phyloP scores from a whole-genome alignment of 2,329 filamentous ascomycete genomes.

The Cladosporium austrohemisphaericum region DNA sequence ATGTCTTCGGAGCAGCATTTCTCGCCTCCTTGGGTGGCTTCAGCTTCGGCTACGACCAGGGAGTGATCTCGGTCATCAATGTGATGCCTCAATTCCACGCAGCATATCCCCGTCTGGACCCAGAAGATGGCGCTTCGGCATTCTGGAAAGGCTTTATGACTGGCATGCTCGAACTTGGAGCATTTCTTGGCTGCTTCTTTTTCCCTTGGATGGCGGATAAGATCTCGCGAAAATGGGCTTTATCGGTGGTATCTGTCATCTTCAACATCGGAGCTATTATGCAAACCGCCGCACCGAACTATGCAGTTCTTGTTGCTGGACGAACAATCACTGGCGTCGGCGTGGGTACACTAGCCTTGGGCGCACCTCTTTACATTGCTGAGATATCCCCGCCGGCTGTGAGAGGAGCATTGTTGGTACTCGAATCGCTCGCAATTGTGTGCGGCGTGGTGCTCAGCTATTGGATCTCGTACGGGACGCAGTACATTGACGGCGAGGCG shows the following conservation, averaged over 20 bases:
- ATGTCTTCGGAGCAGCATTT: slow-evolving; percentile 22
- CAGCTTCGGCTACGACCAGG: slow-evolving; percentile 40
- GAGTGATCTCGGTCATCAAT: slow-evolving; percentile 31
- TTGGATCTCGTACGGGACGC: slow-evolving; percentile 52
- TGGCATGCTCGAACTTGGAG: slow-evolving; percentile 38
- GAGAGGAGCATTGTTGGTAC: slow-evolving; percentile 40
- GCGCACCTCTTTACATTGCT: slow-evolving; percentile 16
- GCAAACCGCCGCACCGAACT: slow-evolving; percentile 21
- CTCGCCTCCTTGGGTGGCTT: slow-evolving; percentile 39
- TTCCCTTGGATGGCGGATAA: slow-evolving; percentile 32
- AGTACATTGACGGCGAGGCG: slow-evolving; percentile 45
- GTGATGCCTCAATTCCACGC: slow-evolving; percentile 42
- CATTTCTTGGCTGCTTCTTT: slow-evolving; percentile 28
- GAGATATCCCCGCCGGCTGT: slow-evolving; percentile 33
- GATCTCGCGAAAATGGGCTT: slow-evolving; percentile 39
- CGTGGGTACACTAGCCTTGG: slow-evolving; percentile 22
- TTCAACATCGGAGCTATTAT: slow-evolving; percentile 41
- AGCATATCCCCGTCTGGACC: slow-evolving; percentile 31
- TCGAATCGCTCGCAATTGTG: slow-evolving; percentile 43
- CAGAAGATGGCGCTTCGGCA: slow-evolving; percentile 17
- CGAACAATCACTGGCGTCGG: slow-evolving; percentile 24
- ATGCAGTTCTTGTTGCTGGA: slow-evolving; percentile 23
- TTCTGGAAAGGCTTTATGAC: slow-evolving; percentile 40
- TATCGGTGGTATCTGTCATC: slow-evolving; percentile 33
- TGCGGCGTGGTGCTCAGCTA: slow-evolving; percentile 47